A percentile compares a stretch with the other conserved stretches of the same genome.
Evolutionary conservation across 805 yeast species (phyloP).

Genomic region (Priceomyces haplophilus): DNA sequence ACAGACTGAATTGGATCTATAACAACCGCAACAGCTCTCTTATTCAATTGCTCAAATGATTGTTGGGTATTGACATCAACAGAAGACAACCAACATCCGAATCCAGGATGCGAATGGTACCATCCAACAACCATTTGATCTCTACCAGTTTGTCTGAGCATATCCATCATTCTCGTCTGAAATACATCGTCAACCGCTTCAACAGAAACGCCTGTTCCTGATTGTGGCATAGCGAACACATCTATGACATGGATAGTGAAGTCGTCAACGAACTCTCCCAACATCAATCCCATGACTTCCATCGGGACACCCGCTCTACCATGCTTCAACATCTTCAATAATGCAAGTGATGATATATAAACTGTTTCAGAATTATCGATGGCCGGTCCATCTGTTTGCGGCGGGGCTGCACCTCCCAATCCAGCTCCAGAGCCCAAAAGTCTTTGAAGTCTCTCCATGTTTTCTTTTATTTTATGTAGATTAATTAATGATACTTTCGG

Average conservation of each 20-base stretch:
- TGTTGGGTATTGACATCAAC: conserved; percentile 98
- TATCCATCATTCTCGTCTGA: conserved; percentile 99
- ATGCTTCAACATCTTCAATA: conserved; percentile 94
- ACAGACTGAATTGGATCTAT: conserved; percentile 98
- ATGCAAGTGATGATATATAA: conserved; percentile 90
- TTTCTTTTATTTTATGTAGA: conserved; percentile 1
- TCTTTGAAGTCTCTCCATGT: conserved; percentile 50
- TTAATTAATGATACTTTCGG: background rate
- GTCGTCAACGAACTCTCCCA: conserved; percentile 97
- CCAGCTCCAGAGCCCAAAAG: conserved; percentile 47
- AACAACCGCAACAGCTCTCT: conserved; percentile 96
- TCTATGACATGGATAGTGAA: conserved; percentile 96
- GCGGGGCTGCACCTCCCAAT: conserved; percentile 42
- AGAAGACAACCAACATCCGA: conserved; percentile 98
- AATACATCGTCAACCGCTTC: conserved; percentile 99
- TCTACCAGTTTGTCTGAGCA: conserved; percentile 98
- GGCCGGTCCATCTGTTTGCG: conserved; percentile 66
- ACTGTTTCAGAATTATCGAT: conserved; percentile 96
- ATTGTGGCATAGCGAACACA: conserved; percentile 99
- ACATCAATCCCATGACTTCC: conserved; percentile 94
- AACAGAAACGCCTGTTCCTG: conserved; percentile 97
- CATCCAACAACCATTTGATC: conserved; percentile 99
- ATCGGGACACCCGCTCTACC: conserved; percentile 88
- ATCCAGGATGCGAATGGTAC: conserved; percentile 99
- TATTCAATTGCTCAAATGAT: conserved; percentile 92